A percentile compares a stretch with the other conserved stretches of the same genome.
Evolutionary conservation across 768 basidiomycete species (phyloP).

Genomic region (Leccinum imitatum): DNA sequence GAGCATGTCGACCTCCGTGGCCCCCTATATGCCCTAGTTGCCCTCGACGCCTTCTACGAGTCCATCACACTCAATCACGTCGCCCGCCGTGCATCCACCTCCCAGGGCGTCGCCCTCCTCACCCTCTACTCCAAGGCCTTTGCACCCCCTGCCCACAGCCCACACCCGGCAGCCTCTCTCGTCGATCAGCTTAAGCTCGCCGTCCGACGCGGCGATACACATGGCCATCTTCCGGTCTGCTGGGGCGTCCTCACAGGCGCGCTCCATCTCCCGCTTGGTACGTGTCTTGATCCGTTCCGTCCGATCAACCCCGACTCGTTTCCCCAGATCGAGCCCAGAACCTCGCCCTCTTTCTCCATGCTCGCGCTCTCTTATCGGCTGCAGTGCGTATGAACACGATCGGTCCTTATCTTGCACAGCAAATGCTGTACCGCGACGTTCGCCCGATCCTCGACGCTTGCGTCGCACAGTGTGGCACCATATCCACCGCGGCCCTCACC

Average conservation of each 20-base stretch:
- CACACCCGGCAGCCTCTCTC: constrained; percentile 32
- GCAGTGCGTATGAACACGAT: constrained; percentile 88
- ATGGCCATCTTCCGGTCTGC: constrained; percentile 86
- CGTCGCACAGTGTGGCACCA: constrained; percentile 40
- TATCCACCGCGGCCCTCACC: constrained; percentile 49
- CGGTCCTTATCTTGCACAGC: constrained; percentile 92
- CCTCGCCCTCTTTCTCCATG: constrained; percentile 91
- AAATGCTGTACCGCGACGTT: constrained; percentile 73
- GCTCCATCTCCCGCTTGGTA: constrained; percentile 72
- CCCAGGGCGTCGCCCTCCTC: constrained; percentile 91
- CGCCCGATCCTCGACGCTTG: constrained; percentile 64
- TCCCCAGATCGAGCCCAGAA: constrained; percentile 74
- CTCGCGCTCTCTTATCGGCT: constrained; percentile 85
- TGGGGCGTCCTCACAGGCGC: constrained; percentile 86
- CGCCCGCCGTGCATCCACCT: constrained; percentile 78
- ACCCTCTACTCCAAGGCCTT: constrained; percentile 86
- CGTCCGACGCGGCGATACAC: constrained; percentile 60
- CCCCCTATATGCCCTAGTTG: constrained; percentile 44
- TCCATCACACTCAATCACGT: constrained; percentile 89
- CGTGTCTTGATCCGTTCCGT: constrained; percentile 1
- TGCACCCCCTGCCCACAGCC: constrained; percentile 25
- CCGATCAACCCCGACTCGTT: constrained; percentile 2
- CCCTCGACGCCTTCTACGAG: constrained; percentile 79
- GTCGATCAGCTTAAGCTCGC: constrained; percentile 69
- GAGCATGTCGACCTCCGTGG: constrained; percentile 16